phyloP scores from a whole-genome alignment of 805 yeast species.

The Barnettozyma wickerhamii region DNA sequence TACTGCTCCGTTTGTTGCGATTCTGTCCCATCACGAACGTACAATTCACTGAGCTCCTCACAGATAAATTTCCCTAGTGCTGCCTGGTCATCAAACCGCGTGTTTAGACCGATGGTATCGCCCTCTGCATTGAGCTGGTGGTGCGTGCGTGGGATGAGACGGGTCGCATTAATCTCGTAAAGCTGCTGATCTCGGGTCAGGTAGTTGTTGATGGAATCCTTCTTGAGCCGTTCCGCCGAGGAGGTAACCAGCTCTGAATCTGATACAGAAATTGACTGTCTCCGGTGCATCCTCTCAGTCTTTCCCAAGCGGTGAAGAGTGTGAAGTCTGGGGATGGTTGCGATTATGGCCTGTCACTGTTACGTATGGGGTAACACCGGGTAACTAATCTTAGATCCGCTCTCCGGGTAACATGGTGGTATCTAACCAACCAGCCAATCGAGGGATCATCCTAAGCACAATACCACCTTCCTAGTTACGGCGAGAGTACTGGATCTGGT shows the following conservation, averaged over 20 bases:
- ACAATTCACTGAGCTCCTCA: conserved; percentile 7
- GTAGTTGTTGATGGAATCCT: conserved; percentile 3
- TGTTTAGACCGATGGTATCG: conserved; percentile 19
- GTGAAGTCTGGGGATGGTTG: too few species aligned
- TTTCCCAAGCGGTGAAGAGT: too few species aligned
- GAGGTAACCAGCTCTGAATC: neutral
- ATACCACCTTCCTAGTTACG: too few species aligned
- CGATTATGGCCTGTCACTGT: too few species aligned
- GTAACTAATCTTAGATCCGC: too few species aligned
- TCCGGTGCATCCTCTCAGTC: conserved; percentile 1
- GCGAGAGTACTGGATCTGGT: too few species aligned
- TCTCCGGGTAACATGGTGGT: too few species aligned
- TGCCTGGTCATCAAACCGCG: conserved; percentile 24
- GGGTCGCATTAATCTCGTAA: conserved; percentile 7
- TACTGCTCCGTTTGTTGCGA: conserved; percentile 12
- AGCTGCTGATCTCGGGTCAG: conserved; percentile 6
- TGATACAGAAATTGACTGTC: conserved; percentile 2
- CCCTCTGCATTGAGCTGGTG: conserved; percentile 17
- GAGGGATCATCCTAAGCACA: too few species aligned
- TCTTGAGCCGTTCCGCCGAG: conserved; percentile 1
- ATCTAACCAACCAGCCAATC: too few species aligned
- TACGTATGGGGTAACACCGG: too few species aligned
- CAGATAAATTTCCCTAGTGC: conserved; percentile 16
- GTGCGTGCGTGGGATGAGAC: conserved; percentile 15
- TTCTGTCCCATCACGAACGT: conserved; percentile 1